phyloP scores from a whole-genome alignment of 768 basidiomycete genomes.

The Suillus luteus region DNA sequence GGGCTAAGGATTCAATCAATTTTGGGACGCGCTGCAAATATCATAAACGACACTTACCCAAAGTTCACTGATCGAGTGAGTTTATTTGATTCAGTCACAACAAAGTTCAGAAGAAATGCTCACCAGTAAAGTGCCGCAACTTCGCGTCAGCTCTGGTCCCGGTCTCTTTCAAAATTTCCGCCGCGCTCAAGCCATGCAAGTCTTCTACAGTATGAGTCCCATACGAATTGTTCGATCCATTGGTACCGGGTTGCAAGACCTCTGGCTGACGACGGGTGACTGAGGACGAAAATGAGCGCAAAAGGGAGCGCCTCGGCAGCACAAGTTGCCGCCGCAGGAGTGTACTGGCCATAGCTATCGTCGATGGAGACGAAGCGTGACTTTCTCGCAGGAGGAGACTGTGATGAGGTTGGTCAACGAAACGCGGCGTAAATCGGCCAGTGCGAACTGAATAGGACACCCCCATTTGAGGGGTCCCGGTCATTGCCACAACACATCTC shows the following conservation, averaged over 20 bases:
- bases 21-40: neutral
- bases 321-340: constrained; percentile 62
- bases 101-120: constrained; percentile 24
- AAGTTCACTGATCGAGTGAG: constrained; percentile 75
- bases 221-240: constrained; percentile 48
- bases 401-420: constrained; percentile 4
- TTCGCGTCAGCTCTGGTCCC: constrained; percentile 71
- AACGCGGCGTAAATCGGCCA: constrained; percentile 30
- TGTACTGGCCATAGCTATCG: constrained; percentile 60
- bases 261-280: constrained; percentile 24
- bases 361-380: constrained; percentile 23
- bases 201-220: constrained; percentile 83
- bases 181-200: constrained; percentile 75
- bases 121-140: constrained; percentile 93
- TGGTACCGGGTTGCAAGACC: constrained; percentile 31
- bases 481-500: constrained; percentile 11
- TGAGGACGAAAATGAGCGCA: constrained; percentile 31
- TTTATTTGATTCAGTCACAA: constrained; percentile 15
- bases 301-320: constrained; percentile 32
- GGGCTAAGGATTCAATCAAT: constrained; percentile 41
- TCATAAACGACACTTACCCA: constrained; percentile 49
- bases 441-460: constrained; percentile 21
- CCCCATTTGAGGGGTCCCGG: constrained; percentile 24
- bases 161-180: constrained; percentile 79
- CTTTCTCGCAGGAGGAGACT: constrained; percentile 6